A percentile compares a stretch with the other conserved stretches of the same genome.
Conservation (phyloP, 345 rosid genomes). For the Capsella bursapastoris region DNA sequence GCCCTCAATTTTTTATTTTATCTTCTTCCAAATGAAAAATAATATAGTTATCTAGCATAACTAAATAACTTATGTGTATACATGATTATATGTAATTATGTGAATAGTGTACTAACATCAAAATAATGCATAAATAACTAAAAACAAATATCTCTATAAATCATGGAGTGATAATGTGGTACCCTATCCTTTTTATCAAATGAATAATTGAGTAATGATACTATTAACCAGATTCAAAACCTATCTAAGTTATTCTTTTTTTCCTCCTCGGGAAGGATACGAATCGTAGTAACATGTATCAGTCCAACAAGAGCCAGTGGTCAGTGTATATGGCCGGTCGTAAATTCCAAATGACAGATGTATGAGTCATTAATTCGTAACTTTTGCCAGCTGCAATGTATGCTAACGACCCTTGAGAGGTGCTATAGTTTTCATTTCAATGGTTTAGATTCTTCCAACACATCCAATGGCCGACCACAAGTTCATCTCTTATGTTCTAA, state of each 20-base stretch:
- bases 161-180: background rate
- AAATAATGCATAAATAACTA: too few relatives aligned
- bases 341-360: conserved; percentile 32
- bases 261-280: background rate
- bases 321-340: conserved; percentile 1
- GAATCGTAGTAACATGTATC: background rate
- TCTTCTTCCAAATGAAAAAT: background rate
- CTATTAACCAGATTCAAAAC: background rate
- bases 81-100: background rate
- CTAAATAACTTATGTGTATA: background rate
- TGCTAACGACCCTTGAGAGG: conserved; percentile 10
- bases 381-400: conserved; percentile 34
- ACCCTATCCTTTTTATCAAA: background rate
- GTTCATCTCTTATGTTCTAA: conserved; percentile 2
- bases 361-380: conserved; percentile 25
- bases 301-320: conserved; percentile 13
- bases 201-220: background rate
- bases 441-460: conserved; percentile 19
- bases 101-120: background rate
- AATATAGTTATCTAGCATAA: background rate
- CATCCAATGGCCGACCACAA: conserved; percentile 29
- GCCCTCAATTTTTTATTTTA: background rate
- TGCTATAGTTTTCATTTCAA: conserved; percentile 16
- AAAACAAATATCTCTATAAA: background rate
- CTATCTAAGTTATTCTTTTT: background rate